Percentiles rank a stretch among this genome's conserved stretches.
phyloP scores from a whole-genome alignment of 164 flowering plant species.

The Amborella trichopoda region DNA sequence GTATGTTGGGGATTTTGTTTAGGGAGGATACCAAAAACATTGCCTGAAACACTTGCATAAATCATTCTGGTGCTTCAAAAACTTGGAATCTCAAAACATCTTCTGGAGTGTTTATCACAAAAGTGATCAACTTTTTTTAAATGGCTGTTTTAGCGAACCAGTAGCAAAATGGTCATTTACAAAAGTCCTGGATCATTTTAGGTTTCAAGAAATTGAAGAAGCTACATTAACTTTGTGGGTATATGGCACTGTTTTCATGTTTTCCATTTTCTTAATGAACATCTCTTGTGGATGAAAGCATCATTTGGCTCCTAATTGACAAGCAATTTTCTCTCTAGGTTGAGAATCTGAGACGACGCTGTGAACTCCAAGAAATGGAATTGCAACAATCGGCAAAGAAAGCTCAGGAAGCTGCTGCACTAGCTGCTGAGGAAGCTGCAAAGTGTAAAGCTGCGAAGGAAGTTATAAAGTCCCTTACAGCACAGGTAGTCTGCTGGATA shows the following conservation, averaged over 20 bases:
- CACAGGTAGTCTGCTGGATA: slow-evolving; percentile 45
- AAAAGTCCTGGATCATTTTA: too few species aligned
- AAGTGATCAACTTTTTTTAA: too few species aligned
- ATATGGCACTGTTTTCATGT: not conserved
- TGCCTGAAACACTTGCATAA: too few species aligned
- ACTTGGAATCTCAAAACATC: too few species aligned
- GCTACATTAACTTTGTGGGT: too few species aligned
- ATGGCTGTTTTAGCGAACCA: too few species aligned
- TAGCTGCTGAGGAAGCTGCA: slow-evolving; percentile 90
- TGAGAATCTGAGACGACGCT: slow-evolving; percentile 61
- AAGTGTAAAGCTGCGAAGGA: slow-evolving; percentile 94
- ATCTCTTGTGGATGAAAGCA: not conserved
- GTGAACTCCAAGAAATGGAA: slow-evolving; percentile 81
- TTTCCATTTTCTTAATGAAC: not conserved
- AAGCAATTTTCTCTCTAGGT: slow-evolving; percentile 51
- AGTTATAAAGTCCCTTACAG: slow-evolving; percentile 87
- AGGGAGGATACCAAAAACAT: too few species aligned
- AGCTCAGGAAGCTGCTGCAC: slow-evolving; percentile 68
- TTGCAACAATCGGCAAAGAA: slow-evolving; percentile 68
- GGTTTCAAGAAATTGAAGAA: too few species aligned
- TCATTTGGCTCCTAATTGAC: slow-evolving; percentile 7
- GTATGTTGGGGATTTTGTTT: too few species aligned
- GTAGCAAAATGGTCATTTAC: too few species aligned
- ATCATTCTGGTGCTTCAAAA: too few species aligned
- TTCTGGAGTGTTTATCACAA: too few species aligned